Evolutionary conservation across 768 basidiomycete species (phyloP), one percentile per base, ranked within the genome.

Genomic region (Coprinopsis strossmayeri): DNA sequence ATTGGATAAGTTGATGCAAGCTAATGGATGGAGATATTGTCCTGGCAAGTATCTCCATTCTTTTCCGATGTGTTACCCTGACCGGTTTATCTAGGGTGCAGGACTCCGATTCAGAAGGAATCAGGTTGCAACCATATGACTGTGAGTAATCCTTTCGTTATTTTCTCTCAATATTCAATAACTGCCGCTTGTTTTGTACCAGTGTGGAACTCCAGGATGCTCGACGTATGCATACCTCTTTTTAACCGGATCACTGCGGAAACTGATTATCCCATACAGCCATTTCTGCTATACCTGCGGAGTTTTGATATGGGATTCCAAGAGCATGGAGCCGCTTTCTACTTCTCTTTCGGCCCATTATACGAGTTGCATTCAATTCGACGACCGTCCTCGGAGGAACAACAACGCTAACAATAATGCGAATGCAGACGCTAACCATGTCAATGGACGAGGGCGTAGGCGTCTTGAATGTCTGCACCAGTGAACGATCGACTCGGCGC

Each of bases 61-160:
- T n/a, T 25, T 27, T n/a, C 2, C 20, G 5, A 20, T 18, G 13
- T 34, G 17, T 1, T n/a, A 18, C n/a, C 26, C 28, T 45, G n/a
- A 45, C 5, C 5, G 4, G n/a, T 38, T 1, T 12, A 17, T 26
- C 7, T 18, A 50, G 49, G 49, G 3, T 50, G 49, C 35, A 40
- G 32, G 24, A 50, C 49, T 5, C 49, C 49, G 13, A 46, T 46
- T 24, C 44, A 35, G 27, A 50, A 50, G 21, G 49, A 37, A 15
- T 50, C 49, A 4, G 49, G 49, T 17, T 50, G 49, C 44, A 50
- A 50, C 21, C 49, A 50, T 45, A 50, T 50, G 49, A 50, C 49
- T 18, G 49, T 50, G 32, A 45, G 49, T 13, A 23, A 17, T 28
- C 27, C 3, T 21, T 10, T 5, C 12, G 18, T 45, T 10, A 5